A percentile compares a stretch with the other conserved stretches of the same genome.
Conservation (phyloP, 2,329 filamentous ascomycete species). For the Hortaea werneckii region DNA sequence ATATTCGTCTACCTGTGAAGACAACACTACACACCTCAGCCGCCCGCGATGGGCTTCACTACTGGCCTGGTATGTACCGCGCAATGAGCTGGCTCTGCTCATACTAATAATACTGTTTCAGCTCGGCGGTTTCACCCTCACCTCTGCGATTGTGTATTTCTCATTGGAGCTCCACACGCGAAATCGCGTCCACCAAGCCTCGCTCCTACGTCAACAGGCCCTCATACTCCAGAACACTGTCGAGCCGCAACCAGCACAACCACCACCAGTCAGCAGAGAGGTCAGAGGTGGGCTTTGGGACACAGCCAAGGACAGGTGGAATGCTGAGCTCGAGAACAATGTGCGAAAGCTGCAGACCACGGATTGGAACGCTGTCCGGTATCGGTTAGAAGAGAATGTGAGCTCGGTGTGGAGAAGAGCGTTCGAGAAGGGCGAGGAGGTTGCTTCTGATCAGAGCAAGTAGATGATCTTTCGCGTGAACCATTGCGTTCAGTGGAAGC, state of each 20-base stretch:
- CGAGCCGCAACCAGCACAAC: slow-evolving; percentile 32
- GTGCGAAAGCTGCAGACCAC: slow-evolving; percentile 34
- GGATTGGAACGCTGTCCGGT: slow-evolving; percentile 34
- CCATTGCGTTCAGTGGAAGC: no score
- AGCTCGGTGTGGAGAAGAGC: slow-evolving; percentile 20
- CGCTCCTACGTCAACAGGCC: slow-evolving; percentile 37
- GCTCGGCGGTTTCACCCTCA: slow-evolving; percentile 43
- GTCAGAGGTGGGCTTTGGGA: slow-evolving; percentile 33
- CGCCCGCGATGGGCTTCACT: slow-evolving; percentile 39
- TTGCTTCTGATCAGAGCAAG: background rate
- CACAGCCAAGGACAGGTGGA: slow-evolving; percentile 42
- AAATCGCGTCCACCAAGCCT: slow-evolving; percentile 36
- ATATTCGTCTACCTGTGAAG: no score
- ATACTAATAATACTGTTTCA: slow-evolving; percentile 13
- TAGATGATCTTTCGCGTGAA: background rate
- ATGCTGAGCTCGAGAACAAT: slow-evolving; percentile 34
- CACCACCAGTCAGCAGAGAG: slow-evolving; percentile 29
- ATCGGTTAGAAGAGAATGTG: slow-evolving; percentile 32
- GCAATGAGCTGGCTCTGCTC: background rate
- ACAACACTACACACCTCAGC: background rate
- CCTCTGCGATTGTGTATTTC: slow-evolving; percentile 34
- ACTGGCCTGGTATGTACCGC: slow-evolving; percentile 37
- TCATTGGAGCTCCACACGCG: slow-evolving; percentile 33
- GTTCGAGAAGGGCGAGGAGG: slow-evolving; percentile 1
- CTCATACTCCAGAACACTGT: slow-evolving; percentile 34